These are phyloP conservation scores for Platismatia glauca DNA, from an alignment of 495 filamentous ascomycete genomes.

Conservation along the genomic window DNA sequence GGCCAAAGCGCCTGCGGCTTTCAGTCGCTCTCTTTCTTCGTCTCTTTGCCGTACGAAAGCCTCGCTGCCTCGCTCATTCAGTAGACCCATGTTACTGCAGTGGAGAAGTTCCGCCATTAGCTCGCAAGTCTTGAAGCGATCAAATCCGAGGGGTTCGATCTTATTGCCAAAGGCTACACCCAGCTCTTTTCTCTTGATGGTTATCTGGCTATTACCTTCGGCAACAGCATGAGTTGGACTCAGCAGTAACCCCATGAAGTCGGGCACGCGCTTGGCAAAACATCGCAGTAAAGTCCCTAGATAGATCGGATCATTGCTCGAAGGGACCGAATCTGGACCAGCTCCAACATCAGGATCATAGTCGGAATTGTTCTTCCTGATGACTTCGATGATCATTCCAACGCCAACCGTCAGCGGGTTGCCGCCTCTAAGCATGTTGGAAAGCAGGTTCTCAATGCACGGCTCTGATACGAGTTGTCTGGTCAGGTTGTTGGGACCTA, in stretches of 20 bases:
- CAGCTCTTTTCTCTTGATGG: constrained; percentile 54
- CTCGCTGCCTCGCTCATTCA: constrained; percentile 90
- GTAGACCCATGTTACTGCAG: constrained; percentile 96
- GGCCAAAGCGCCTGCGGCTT: constrained; percentile 52
- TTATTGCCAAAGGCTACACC: constrained; percentile 78
- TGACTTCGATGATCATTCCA: constrained; percentile 96
- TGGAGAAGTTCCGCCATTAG: constrained; percentile 96
- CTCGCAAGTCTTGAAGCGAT: constrained; percentile 98
- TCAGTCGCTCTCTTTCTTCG: constrained; percentile 67
- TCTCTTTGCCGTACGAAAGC: constrained; percentile 75
- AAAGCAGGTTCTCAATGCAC: constrained; percentile 73
- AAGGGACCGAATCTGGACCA: constrained; percentile 66
- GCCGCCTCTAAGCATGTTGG: constrained; percentile 86
- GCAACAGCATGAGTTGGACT: constrained; percentile 53
- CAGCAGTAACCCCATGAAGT: constrained; percentile 86
- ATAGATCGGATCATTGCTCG: constrained; percentile 89
- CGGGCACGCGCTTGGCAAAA: constrained; percentile 84
- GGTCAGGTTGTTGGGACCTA: constrained; percentile 94
- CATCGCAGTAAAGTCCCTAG: constrained; percentile 84
- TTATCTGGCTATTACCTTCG: constrained; percentile 50
- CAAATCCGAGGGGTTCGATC: constrained; percentile 94
- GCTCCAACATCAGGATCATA: constrained; percentile 86
- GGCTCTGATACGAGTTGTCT: constrained; percentile 85
- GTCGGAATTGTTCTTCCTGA: constrained; percentile 98
- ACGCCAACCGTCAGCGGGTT: constrained; percentile 95